Percentiles rank a stretch among this genome's conserved stretches.
These are phyloP conservation scores for Curvularia eragrostidis DNA, from an alignment of 2,329 filamentous ascomycete genomes.

Conservation along the genomic window DNA sequence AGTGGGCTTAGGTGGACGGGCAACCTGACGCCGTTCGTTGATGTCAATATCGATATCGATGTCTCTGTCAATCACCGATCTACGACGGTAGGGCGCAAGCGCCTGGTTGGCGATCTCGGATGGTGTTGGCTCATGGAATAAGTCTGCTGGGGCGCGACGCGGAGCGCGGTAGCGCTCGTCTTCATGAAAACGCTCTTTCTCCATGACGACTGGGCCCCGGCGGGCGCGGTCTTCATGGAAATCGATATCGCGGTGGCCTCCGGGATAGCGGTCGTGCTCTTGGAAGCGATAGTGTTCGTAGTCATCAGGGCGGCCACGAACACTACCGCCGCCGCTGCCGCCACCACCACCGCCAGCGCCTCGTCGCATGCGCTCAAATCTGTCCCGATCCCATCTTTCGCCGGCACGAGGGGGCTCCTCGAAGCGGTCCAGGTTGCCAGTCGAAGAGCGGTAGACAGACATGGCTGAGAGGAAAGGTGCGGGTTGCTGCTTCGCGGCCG, in stretches of 20 bases:
- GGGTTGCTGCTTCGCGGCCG: constrained; percentile 9
- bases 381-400: constrained; percentile 59
- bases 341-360: constrained; percentile 20
- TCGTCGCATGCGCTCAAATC: constrained; percentile 55
- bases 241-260: constrained; percentile 51
- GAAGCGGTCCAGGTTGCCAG: constrained; percentile 53
- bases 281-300: constrained; percentile 51
- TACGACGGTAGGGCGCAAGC: constrained; percentile 65
- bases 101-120: constrained; percentile 59
- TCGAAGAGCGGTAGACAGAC: constrained; percentile 48
- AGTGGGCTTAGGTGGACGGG: constrained; percentile 64
- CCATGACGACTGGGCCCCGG: constrained; percentile 46
- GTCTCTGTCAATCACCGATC: constrained; percentile 64
- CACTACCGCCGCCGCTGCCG: constrained; percentile 4
- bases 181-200: constrained; percentile 62
- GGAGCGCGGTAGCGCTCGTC: constrained; percentile 58
- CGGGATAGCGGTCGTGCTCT: constrained; percentile 54
- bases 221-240: constrained; percentile 54
- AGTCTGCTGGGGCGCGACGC: constrained; percentile 51
- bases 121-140: constrained; percentile 57
- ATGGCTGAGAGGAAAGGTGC: constrained; percentile 26
- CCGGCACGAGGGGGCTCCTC: constrained; percentile 46
- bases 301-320: constrained; percentile 39
- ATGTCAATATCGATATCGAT: constrained; percentile 55
- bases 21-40: constrained; percentile 51